Conservation (phyloP, 148 eudicot species). For the Rhododendron kiyosumense region DNA sequence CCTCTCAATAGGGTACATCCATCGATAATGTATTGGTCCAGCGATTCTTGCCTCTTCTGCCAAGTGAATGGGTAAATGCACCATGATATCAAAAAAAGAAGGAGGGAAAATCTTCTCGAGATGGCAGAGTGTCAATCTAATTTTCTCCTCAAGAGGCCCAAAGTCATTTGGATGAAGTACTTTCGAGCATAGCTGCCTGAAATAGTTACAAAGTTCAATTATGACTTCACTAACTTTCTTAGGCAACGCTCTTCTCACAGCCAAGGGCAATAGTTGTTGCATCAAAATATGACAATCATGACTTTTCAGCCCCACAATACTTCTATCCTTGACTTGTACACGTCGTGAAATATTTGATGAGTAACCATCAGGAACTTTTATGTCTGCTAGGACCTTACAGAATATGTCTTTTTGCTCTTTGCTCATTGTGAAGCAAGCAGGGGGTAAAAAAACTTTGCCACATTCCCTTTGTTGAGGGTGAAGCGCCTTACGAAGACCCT, state of each 20-base stretch:
- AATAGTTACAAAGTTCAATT: not conserved
- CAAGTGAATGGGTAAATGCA: too few species aligned
- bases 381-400: not conserved
- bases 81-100: too few species aligned
- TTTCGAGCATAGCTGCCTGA: not conserved
- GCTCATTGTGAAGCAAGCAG: not conserved
- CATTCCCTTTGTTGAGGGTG: not conserved
- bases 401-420: not conserved
- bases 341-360: not conserved
- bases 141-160: not conserved
- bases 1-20: too few species aligned
- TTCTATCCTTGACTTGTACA: not conserved
- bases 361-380: not conserved
- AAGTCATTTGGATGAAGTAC: not conserved
- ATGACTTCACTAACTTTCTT: not conserved
- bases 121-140: too few species aligned
- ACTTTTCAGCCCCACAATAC: not conserved
- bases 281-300: not conserved
- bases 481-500: not conserved
- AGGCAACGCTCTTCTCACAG: not conserved
- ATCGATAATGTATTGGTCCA: too few species aligned
- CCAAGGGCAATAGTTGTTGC: not conserved
- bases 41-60: too few species aligned
- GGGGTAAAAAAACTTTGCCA: not conserved
- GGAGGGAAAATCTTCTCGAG: too few species aligned